Base-by-base conservation (phyloP, 768 basidiomycete species). In the Lactarius vividus region DNA sequence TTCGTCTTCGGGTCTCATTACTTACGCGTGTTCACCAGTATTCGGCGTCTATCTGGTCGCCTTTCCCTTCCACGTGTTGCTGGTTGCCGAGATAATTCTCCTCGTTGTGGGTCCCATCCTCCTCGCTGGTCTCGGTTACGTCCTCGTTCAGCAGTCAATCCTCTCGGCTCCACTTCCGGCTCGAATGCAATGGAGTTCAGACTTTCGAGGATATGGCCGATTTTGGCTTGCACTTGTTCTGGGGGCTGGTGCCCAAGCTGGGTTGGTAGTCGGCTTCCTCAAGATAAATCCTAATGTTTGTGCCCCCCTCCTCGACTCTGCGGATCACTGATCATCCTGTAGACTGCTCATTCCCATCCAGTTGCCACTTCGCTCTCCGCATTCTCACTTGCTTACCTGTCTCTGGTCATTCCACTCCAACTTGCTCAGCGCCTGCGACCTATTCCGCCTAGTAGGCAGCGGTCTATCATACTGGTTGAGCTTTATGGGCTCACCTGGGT, bases 261-360 rank as follows among this genome's bases (percentile, higher is more conserved):
- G 79, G 2, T 75, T 91, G 8, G 77, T 84, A 3, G 72, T 78
- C 55, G 79, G 78, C 4, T 86, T 82, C 68, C 70, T 84, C 23
- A 76, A 80, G 55, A n/a, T 88, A 49, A 91, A 90, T 73, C 84
- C 86, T 35, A 86, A 84, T 67, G 89, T 90, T 71, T 71, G 87
- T 76, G 2, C n/a, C 29, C 31, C 44, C 18, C 23, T 16, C n/a
- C 7, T 31, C 13, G 18, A 26, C n/a, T 59, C 29, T 23, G 28
- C 42, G 40, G 35, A 44, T n/a, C 44, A 39, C 70, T 62, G 65
- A 61, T 23, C n/a, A 3, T 33, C 49, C 20, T 16, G n/a, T 70
- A 92, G 91, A 79, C 87, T 33, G 76, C 85, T 10, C 86, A 92
- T 72, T 83, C 87, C 1, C 80, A 80, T 8, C 82, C 83, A 3